Conservation (phyloP, 805 yeast species). For the Spathaspora gorwiae region DNA sequence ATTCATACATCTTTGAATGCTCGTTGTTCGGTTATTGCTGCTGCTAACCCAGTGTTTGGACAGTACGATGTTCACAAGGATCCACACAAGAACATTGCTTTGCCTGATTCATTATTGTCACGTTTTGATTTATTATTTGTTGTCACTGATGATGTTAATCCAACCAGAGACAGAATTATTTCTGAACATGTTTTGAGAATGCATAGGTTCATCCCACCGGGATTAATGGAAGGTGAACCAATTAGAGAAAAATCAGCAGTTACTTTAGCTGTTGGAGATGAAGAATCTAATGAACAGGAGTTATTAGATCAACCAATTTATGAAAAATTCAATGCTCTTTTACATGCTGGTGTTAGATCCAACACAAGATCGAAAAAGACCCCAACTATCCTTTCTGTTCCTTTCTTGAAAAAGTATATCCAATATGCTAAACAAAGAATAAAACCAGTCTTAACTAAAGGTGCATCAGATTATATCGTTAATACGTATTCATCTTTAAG, state of each 20-base stretch:
- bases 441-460: slow-evolving; percentile 71
- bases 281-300: slow-evolving; percentile 38
- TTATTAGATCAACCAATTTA: slow-evolving; percentile 58
- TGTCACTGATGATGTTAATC: slow-evolving; percentile 92
- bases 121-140: slow-evolving; percentile 95
- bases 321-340: slow-evolving; percentile 75
- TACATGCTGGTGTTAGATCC: slow-evolving; percentile 69
- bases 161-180: slow-evolving; percentile 75
- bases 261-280: slow-evolving; percentile 78
- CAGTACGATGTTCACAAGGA: slow-evolving; percentile 94
- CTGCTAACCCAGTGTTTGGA: slow-evolving; percentile 96
- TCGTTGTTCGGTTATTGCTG: slow-evolving; percentile 94
- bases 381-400: slow-evolving; percentile 53
- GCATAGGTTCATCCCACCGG: slow-evolving; percentile 86
- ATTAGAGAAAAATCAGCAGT: slow-evolving; percentile 71
- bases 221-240: slow-evolving; percentile 90
- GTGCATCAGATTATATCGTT: slow-evolving; percentile 78
- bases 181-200: slow-evolving; percentile 93
- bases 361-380: slow-evolving; percentile 17
- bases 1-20: slow-evolving; percentile 95
- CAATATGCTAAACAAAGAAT: slow-evolving; percentile 91
- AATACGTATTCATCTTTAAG: slow-evolving; percentile 75
- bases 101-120: slow-evolving; percentile 92
- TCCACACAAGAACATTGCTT: slow-evolving; percentile 93
- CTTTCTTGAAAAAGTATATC: slow-evolving; percentile 85